phyloP scores from a whole-genome alignment of 2,329 filamentous ascomycete species.

The Colletotrichum kahawae region DNA sequence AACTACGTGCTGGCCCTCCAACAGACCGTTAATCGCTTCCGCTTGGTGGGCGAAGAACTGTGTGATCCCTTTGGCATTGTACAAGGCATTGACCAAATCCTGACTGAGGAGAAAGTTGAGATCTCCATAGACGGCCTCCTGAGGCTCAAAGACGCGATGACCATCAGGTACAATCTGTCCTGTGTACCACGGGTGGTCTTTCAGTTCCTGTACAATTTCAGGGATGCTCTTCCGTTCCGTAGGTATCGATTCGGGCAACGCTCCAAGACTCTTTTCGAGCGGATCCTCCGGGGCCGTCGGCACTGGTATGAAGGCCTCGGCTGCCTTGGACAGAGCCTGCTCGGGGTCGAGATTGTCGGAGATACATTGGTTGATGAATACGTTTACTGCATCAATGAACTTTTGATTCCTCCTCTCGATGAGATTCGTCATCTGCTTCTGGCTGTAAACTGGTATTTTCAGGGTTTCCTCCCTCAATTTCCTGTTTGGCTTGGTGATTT shows the following conservation, averaged over 20 bases:
- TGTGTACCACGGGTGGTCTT: slow-evolving; percentile 84
- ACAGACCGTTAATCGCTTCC: slow-evolving; percentile 87
- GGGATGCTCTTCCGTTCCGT: slow-evolving; percentile 79
- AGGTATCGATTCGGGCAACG: slow-evolving; percentile 75
- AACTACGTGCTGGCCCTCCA: slow-evolving; percentile 85
- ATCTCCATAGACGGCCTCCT: slow-evolving; percentile 81
- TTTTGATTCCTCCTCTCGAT: slow-evolving; percentile 91
- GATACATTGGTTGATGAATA: slow-evolving; percentile 77
- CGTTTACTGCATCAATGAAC: slow-evolving; percentile 78
- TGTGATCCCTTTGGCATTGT: slow-evolving; percentile 87
- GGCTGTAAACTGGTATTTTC: slow-evolving; percentile 91
- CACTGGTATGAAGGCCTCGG: slow-evolving; percentile 66
- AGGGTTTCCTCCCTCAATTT: slow-evolving; percentile 79
- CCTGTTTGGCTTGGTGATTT: slow-evolving; percentile 69
- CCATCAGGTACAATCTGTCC: slow-evolving; percentile 93
- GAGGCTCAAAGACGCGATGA: slow-evolving; percentile 87
- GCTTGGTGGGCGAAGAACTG: slow-evolving; percentile 91
- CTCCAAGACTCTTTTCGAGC: slow-evolving; percentile 39
- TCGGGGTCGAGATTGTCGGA: slow-evolving; percentile 71
- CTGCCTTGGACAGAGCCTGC: slow-evolving; percentile 63
- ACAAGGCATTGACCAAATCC: slow-evolving; percentile 91
- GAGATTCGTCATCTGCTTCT: slow-evolving; percentile 86
- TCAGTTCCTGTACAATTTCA: slow-evolving; percentile 86
- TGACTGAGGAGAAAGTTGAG: slow-evolving; percentile 88
- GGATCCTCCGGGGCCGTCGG: slow-evolving; percentile 50